Base-by-base conservation (phyloP, 441 rosid genomes). In the Gossypium schwendimanii region DNA sequence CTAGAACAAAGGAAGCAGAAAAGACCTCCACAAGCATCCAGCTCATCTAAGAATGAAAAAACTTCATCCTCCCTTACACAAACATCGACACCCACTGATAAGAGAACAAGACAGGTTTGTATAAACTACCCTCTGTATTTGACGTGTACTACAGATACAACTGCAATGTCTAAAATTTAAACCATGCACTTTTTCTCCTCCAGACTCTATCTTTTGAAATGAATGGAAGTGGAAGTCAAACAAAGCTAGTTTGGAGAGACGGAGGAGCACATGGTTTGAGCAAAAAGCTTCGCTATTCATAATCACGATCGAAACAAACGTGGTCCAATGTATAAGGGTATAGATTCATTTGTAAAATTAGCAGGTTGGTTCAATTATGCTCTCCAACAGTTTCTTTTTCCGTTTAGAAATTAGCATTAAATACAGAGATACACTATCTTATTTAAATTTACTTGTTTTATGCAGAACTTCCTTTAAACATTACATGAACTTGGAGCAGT, bases 181-280 rank as follows among this genome's bases (percentile, higher is more conserved):
- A 59, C 26, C 14, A 20, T 68, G 71, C 63, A 28, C 72, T 73
- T 14, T 44, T 47, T 75, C 69, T 53, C 49, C 47, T 89, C 75
- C 88, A 96, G 93, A 82, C 85, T 70, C 84, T 93, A 60, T 84
- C 94, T 72, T 93, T 76, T 74, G 81, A 84, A 60, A 80, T 33
- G 72, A 84, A 75, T 70, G 90, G 81, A 76, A 79, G 73, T 75
- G 93, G 90, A 77, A 77, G 84, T 75, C 98, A 88, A 82, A 86
- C 97, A 26, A 89, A 84, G 86, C 88, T 96, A 55, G 87, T 96
- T 55, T 93, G 98, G 97, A 85, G 82, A 45, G 84, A 87, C n/a
- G 82, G 82, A 82, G 66, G 68, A 57, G 81, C 78, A 33, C 74
- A 78, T 54, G 75, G 61, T 63, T 70, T 44, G 39, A 81, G 78